Percentiles rank a stretch among this genome's conserved stretches.
Evolutionary conservation across 2,329 filamentous ascomycete species (phyloP).

Genomic region (Hymenoscyphus scutula): DNA sequence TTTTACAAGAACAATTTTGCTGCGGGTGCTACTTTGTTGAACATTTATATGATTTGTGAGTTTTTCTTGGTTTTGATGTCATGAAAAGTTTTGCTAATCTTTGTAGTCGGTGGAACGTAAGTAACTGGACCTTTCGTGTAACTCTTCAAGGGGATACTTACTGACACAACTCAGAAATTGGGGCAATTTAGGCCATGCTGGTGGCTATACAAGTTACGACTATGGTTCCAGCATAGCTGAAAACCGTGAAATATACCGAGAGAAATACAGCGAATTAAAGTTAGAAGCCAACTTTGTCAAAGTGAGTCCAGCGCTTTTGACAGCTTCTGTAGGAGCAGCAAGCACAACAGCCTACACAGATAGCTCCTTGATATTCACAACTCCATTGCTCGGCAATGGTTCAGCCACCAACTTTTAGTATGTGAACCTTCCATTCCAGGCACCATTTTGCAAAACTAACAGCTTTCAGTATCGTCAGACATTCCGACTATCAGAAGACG

Average conservation of each 20-base stretch:
- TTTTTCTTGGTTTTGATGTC: neutral
- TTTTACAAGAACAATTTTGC: conserved; percentile 76
- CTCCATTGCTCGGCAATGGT: conserved; percentile 55
- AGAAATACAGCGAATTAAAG: conserved; percentile 80
- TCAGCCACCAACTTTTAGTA: conserved; percentile 58
- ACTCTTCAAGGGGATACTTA: neutral
- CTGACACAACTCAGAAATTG: conserved; percentile 52
- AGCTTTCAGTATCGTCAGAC: conserved; percentile 50
- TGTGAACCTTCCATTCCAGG: conserved; percentile 4
- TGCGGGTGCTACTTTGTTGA: conserved; percentile 65
- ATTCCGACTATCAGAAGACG: conserved; percentile 61
- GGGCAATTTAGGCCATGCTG: conserved; percentile 71
- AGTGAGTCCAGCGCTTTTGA: conserved; percentile 67
- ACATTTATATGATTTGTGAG: conserved; percentile 66
- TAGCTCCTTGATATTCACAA: conserved; percentile 50
- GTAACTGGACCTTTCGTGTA: neutral
- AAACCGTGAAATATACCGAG: conserved; percentile 63
- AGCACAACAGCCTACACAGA: conserved; percentile 48
- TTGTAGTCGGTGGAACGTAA: conserved; percentile 62
- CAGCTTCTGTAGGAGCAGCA: conserved; percentile 51
- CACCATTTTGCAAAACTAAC: neutral
- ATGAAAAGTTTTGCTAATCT: conserved; percentile 46
- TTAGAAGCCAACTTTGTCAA: conserved; percentile 73
- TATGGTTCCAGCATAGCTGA: conserved; percentile 65
- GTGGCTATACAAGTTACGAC: conserved; percentile 59